A percentile compares a stretch with the other conserved stretches of the same genome.
Evolutionary conservation across 768 basidiomycete species (phyloP).

Genomic region (Suillus subaureus): DNA sequence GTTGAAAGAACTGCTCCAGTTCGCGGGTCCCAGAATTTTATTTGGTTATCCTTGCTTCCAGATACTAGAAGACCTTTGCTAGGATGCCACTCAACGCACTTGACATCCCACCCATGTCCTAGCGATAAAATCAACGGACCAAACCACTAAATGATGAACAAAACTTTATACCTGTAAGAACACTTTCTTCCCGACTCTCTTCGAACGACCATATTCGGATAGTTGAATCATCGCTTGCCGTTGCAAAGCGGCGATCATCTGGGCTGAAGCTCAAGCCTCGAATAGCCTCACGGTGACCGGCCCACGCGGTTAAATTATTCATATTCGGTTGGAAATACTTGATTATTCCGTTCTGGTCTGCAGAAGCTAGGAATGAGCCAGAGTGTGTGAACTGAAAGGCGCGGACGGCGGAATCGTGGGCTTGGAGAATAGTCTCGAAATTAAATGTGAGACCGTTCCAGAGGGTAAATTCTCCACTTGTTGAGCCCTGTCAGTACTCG

Average conservation of each 20-base stretch:
- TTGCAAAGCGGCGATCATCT: conserved; percentile 89
- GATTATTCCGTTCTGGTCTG: conserved; percentile 92
- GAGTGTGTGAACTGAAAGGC: conserved; percentile 89
- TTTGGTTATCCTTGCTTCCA: conserved; percentile 96
- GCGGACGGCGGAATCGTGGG: conserved; percentile 94
- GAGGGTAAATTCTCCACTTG: conserved; percentile 96
- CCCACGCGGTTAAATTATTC: conserved; percentile 96
- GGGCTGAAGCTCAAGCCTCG: conserved; percentile 91
- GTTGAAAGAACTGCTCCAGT: conserved; percentile 90
- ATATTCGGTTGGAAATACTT: conserved; percentile 99
- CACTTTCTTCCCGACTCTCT: conserved; percentile 85
- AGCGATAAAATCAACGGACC: conserved; percentile 17
- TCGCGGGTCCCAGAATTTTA: conserved; percentile 99
- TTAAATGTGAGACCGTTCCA: conserved; percentile 99
- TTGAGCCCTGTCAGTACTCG: conserved; percentile 93
- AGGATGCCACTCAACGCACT: conserved; percentile 98
- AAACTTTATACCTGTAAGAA: conserved; percentile 65
- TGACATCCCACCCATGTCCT: conserved; percentile 99
- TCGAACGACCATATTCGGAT: conserved; percentile 96
- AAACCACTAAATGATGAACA: neutral
- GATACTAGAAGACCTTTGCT: conserved; percentile 94
- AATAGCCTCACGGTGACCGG: conserved; percentile 93
- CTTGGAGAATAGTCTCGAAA: conserved; percentile 99
- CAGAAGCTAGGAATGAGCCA: conserved; percentile 89
- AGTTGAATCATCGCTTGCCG: conserved; percentile 93